These are phyloP conservation scores for Neohortaea acidophila DNA, from an alignment of 495 filamentous ascomycete species.

Conservation along the genomic window DNA sequence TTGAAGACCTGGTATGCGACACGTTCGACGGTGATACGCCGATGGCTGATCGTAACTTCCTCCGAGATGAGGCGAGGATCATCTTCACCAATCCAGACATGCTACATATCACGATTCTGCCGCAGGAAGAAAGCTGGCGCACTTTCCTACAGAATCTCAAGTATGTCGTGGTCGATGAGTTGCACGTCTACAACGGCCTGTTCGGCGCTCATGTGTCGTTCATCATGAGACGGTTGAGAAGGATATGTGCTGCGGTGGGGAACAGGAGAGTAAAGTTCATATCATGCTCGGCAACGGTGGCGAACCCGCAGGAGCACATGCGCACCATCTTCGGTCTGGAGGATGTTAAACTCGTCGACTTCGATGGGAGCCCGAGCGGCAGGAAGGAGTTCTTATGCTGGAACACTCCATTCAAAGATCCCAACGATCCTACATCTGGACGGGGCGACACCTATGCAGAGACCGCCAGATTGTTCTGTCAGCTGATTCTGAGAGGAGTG, in stretches of 20 bases:
- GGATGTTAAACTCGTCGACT: constrained; percentile 61
- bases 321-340: constrained; percentile 83
- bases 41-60: constrained; percentile 56
- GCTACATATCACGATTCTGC: constrained; percentile 88
- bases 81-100: constrained; percentile 99
- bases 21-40: constrained; percentile 94
- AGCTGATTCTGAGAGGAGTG: constrained; percentile 75
- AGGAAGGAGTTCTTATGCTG: constrained; percentile 94
- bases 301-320: constrained; percentile 89
- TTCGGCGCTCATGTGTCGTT: constrained; percentile 90
- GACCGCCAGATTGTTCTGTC: constrained; percentile 75
- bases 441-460: constrained; percentile 71
- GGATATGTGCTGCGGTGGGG: constrained; percentile 83
- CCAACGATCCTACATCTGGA: constrained; percentile 69
- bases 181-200: constrained; percentile 92
- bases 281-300: constrained; percentile 92
- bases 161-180: constrained; percentile 66
- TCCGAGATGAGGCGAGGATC: constrained; percentile 79
- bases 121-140: constrained; percentile 81
- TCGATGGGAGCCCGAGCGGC: constrained; percentile 85
- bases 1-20: constrained; percentile 68
- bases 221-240: constrained; percentile 79
- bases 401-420: constrained; percentile 94
- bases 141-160: constrained; percentile 75
- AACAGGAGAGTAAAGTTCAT: constrained; percentile 85